Evolutionary conservation across 495 filamentous ascomycete genomes (phyloP), one percentile per base, ranked within the genome.

Genomic region (Thermothielavioides terrestris): DNA sequence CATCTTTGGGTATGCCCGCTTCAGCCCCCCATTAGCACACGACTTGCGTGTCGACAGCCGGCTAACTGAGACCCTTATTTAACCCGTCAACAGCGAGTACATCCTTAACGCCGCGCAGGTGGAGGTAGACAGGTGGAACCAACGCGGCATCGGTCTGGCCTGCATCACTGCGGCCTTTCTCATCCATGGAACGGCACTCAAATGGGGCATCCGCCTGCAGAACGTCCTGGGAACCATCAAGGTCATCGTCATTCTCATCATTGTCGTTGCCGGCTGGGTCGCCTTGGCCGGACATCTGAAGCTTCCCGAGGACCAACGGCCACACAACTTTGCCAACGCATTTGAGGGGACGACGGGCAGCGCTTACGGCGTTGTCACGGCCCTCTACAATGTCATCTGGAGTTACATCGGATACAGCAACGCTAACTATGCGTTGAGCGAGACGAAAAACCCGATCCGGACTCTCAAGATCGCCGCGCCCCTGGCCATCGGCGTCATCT

Each of bases 191-290:
- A 64, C 72, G 15, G 70, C 80, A 1, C 68, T 82, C 23, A 85
- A 85, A 63, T 85, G 81, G 77, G 84, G 84, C 12, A 71, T 87
- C 48, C 74, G 78, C 9, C 69, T 87, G 1, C 75, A 80, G 37
- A 86, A 86, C 61, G 44, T 80, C 2, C 72, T 89, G 5, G 84
- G 81, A 14, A 56, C 78, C 20, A 74, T 86, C 68, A 89, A 89
- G 55, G 74, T 88, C 22, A 58, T 79, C 23, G 75, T 87, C 49
- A 74, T 88, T 21, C 31, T 83, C 12, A 75, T 86, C 58, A 84
- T 88, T 51, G 72, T 84, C 23, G 75, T 83, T 30, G 68, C 74
- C 23, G 82, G 83, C 1, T 84, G 82, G 63, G 78, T 79, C 12
- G 83, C 81, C 3, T 65, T 85, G 9, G 77, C 67, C 9, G 78